Percentiles rank a stretch among this genome's conserved stretches.
Evolutionary conservation across 768 basidiomycete genomes (phyloP).

Genomic region (Naganishia onofrii): DNA sequence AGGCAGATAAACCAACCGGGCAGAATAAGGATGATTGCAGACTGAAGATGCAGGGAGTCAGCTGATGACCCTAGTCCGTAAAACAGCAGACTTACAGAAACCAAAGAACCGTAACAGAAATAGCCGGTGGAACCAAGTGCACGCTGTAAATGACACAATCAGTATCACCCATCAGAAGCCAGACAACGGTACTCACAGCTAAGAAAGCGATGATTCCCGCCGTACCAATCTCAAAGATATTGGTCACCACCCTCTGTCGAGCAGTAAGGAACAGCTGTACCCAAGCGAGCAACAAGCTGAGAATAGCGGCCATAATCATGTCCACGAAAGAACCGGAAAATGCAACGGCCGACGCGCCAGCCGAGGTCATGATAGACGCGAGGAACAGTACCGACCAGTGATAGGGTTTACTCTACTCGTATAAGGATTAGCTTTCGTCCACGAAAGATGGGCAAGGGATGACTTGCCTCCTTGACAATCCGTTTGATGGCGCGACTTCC

Average conservation of each 20-base stretch:
- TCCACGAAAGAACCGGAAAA: slow-evolving; percentile 45
- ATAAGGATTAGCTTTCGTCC: neutral
- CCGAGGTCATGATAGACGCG: slow-evolving; percentile 38
- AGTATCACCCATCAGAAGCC: neutral
- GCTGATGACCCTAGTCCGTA: neutral
- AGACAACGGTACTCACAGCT: slow-evolving; percentile 34
- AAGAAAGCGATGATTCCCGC: slow-evolving; percentile 43
- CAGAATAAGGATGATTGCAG: slow-evolving; percentile 41
- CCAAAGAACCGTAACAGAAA: slow-evolving; percentile 47
- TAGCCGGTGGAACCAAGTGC: slow-evolving; percentile 24
- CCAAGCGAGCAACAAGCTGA: slow-evolving; percentile 37
- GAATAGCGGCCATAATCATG: slow-evolving; percentile 39
- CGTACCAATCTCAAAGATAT: slow-evolving; percentile 44
- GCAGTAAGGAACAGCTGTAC: slow-evolving; percentile 36
- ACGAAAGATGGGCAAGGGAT: neutral
- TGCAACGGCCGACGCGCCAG: slow-evolving; percentile 39
- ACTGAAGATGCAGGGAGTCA: neutral
- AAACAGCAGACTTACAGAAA: slow-evolving; percentile 36
- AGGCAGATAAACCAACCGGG: slow-evolving; percentile 49
- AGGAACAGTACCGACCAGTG: slow-evolving; percentile 34
- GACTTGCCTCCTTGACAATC: slow-evolving; percentile 37
- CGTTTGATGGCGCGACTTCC: slow-evolving; percentile 42
- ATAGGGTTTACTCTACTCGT: slow-evolving; percentile 28
- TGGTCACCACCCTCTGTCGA: slow-evolving; percentile 36
- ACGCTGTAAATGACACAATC: neutral